These are phyloP conservation scores for Cordyceps tenuipes DNA, from an alignment of 2,329 filamentous ascomycete genomes.

Conservation along the genomic window DNA sequence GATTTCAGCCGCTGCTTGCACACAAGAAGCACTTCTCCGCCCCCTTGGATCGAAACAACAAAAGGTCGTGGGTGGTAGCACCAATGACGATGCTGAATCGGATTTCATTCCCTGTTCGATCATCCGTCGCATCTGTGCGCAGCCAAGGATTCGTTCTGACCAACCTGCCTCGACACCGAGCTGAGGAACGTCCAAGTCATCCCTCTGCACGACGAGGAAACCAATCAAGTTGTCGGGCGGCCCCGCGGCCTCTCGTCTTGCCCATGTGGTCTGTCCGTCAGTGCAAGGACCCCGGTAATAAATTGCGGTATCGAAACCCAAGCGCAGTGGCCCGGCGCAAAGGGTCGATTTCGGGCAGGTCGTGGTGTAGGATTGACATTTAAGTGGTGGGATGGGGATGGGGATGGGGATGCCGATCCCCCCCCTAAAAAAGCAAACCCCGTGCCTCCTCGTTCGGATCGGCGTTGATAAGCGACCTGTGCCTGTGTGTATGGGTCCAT, in stretches of 20 bases:
- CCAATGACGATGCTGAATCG: not conserved
- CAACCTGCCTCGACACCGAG: not conserved
- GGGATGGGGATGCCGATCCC: not conserved
- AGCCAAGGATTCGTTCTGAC: not conserved
- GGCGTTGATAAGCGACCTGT: not conserved
- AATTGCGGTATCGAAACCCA: not conserved
- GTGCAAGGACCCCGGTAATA: not conserved
- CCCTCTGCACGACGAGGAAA: not conserved
- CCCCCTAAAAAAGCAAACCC: not conserved
- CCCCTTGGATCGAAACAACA: not conserved
- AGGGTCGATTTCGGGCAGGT: constrained; percentile 5
- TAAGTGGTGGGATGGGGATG: constrained; percentile 1
- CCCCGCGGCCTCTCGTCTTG: not conserved
- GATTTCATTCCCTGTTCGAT: not conserved
- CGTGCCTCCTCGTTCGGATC: constrained; percentile 1
- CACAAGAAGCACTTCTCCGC: not conserved
- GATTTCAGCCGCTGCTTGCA: not conserved
- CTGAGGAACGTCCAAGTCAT: not conserved
- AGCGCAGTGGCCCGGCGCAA: not conserved
- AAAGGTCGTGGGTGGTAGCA: not conserved
- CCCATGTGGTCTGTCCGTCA: not conserved
- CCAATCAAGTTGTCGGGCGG: not conserved
- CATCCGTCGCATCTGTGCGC: not conserved
- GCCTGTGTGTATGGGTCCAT: too few relatives aligned
- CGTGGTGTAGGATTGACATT: constrained; percentile 6